Base-by-base conservation (phyloP, 768 basidiomycete genomes). In the Hygrophoropsis aurantiaca region DNA sequence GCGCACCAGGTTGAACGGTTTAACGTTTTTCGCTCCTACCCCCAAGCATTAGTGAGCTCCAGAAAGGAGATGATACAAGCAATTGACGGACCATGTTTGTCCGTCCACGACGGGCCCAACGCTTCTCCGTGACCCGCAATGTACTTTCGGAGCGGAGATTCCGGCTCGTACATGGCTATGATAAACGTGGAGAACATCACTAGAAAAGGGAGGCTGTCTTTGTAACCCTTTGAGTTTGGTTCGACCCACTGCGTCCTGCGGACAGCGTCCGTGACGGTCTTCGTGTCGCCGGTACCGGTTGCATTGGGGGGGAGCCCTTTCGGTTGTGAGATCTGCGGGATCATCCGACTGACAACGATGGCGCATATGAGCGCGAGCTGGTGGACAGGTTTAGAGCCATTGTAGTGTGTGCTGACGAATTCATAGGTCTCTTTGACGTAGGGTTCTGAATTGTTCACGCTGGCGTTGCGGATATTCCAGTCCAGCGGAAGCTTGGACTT, bases 1-100 rank as follows among this genome's bases (percentile, higher is more conserved):
- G 23, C 36, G 21, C 13, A 46, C 36, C 11, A 46, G 44, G 32
- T 46, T 46, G 36, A 39, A 46, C 4, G 44, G 36, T 15, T 36
- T 46, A 26, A 46, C 25, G 8, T 18, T 19, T 24, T 46, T 46
- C 4, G 36, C 23, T 27, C 44, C 44, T 46, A 24, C 16, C 13
- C 27, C 15, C 18, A 15, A 19, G 32, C 4, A 26, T 2, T 3
- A 23, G 24, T 20, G 21, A 35, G n/a, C n/a, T n/a, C n/a, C n/a
- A 2, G 38, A 4, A 19, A 40, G 33, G 24, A 18, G 21, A 11
- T 19, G 13, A 26, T 5, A 5, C 15, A 5, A 23, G 16, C 11
- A n/a, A 11, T 3, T 18, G 6, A 26, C 5, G 18, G 37, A 39
- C 44, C 44, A 19, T 46, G 44, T 45, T 45, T 45, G 7, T 23